Conservation (phyloP, 257 asterid species). For the Leptodermis oblonga region DNA sequence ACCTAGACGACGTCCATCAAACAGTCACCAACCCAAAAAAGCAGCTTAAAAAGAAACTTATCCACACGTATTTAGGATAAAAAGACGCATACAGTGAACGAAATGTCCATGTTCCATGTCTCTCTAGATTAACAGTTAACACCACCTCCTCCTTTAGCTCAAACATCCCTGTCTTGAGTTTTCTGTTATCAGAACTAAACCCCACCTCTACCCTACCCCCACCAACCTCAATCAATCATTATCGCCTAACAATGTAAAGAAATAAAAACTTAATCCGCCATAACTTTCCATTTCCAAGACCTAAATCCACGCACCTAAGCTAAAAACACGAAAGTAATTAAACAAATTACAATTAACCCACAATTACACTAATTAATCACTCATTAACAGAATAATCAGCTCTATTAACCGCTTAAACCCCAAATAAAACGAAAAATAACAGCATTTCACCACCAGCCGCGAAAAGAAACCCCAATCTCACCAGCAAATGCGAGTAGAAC, state of each 20-base stretch:
- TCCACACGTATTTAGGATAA: neutral
- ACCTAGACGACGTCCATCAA: neutral
- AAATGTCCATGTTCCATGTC: neutral
- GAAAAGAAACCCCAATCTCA: neutral
- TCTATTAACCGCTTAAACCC: too few relatives aligned
- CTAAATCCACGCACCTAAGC: neutral
- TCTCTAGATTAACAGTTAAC: neutral
- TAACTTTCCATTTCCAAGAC: neutral
- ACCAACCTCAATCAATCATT: too few relatives aligned
- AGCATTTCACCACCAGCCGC: neutral
- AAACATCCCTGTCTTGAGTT: too few relatives aligned
- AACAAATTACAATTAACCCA: neutral
- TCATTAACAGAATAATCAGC: neutral
- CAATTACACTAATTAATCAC: constrained; percentile 6
- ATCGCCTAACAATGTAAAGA: neutral
- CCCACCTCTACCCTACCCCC: too few relatives aligned
- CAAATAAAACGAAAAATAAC: neutral
- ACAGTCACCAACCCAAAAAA: neutral
- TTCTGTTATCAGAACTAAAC: too few relatives aligned
- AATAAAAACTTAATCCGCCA: neutral
- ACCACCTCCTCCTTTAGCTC: neutral
- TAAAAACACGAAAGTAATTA: neutral
- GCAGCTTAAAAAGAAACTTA: neutral
- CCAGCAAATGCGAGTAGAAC: constrained; percentile 6
- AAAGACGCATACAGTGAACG: neutral